A percentile compares a stretch with the other conserved stretches of the same genome.
Conservation (phyloP, 192 early-diverging fungal species). For the Coemansia sp. region DNA sequence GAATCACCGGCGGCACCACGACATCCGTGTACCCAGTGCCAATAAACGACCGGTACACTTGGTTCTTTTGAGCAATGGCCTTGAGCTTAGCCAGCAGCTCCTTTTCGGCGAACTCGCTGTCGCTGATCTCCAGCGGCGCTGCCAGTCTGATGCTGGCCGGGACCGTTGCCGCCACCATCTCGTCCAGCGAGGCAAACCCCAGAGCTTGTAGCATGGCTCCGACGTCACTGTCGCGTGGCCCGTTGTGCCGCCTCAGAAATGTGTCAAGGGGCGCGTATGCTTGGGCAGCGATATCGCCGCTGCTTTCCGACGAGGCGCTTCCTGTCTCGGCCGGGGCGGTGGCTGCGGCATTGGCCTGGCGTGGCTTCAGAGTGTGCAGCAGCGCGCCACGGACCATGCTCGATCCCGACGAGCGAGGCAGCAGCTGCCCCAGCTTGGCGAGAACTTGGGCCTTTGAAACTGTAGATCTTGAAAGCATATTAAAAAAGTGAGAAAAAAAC, state of each 20-base stretch:
- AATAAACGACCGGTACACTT: conserved; percentile 88
- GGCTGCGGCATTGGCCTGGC: conserved; percentile 31
- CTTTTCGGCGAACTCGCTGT: conserved; percentile 73
- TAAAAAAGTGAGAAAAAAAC: background rate
- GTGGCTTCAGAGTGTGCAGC: conserved; percentile 51
- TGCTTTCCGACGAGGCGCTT: background rate
- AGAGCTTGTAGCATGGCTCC: conserved; percentile 79
- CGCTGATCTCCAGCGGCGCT: conserved; percentile 69
- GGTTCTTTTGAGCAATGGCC: conserved; percentile 87
- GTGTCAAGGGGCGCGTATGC: conserved; percentile 60
- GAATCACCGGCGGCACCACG: conserved; percentile 89
- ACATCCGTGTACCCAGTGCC: conserved; percentile 94
- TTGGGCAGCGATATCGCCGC: conserved; percentile 15
- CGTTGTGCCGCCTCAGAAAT: conserved; percentile 86
- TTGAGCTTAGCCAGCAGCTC: conserved; percentile 83
- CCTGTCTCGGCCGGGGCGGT: background rate
- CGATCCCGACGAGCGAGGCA: conserved; percentile 14
- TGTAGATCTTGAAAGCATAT: conserved; percentile 48
- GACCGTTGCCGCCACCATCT: conserved; percentile 80
- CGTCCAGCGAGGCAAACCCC: conserved; percentile 76
- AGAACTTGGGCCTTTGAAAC: conserved; percentile 34
- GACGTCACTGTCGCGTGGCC: conserved; percentile 73
- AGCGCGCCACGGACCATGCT: conserved; percentile 33
- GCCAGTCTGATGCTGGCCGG: conserved; percentile 77
- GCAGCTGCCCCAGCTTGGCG: conserved; percentile 11